A percentile compares a stretch with the other conserved stretches of the same genome.
phyloP scores from a whole-genome alignment of 192 early-diverging fungal species.

The Backusella circina region DNA sequence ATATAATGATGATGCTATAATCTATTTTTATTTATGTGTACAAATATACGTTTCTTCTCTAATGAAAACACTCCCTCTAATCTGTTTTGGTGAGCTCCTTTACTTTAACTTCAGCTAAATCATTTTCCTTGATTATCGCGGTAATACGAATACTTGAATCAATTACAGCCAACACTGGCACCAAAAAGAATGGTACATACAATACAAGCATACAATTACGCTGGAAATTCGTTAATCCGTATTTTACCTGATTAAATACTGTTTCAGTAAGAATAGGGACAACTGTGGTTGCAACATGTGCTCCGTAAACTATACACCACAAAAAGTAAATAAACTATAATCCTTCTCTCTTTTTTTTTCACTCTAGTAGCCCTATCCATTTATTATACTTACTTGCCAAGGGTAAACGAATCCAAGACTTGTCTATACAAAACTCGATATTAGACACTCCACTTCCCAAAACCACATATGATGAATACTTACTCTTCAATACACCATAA shows the following conservation, averaged over 20 bases:
- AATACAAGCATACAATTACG: constrained; percentile 42
- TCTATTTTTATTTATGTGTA: too few species aligned
- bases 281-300: constrained; percentile 72
- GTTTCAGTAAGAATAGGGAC: constrained; percentile 55
- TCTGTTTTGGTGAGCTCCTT: neutral
- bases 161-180: constrained; percentile 55
- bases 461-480: neutral
- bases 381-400: constrained; percentile 8
- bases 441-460: neutral
- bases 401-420: constrained; percentile 7
- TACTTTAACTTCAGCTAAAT: neutral
- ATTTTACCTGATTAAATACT: constrained; percentile 30
- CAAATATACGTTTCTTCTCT: too few species aligned
- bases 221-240: constrained; percentile 11
- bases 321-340: constrained; percentile 11
- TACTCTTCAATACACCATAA: constrained; percentile 53
- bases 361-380: neutral
- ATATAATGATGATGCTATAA: too few species aligned
- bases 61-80: neutral
- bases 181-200: constrained; percentile 61
- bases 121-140: neutral
- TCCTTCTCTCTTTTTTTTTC: constrained; percentile 13
- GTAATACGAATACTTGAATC: constrained; percentile 25
- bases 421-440: neutral
- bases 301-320: constrained; percentile 50